phyloP scores from a whole-genome alignment of 2,329 filamentous ascomycete species.

The Aureobasidium mangrovei region DNA sequence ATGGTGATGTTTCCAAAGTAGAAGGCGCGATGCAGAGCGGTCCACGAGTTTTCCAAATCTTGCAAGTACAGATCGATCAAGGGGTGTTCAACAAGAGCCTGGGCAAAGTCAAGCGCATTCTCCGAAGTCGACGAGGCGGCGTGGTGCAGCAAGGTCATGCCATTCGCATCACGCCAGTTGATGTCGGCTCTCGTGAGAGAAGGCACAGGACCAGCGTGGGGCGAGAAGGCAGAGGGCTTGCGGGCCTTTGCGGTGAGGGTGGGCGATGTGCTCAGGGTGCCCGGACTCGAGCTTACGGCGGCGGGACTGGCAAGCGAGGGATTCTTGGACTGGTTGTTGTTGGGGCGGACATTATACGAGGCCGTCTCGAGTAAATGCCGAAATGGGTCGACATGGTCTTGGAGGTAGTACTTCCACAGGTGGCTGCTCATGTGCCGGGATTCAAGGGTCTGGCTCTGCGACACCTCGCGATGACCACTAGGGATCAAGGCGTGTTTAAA shows the following conservation, averaged over 20 bases:
- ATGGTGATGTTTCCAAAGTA: slow-evolving; percentile 85
- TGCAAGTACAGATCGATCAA: slow-evolving; percentile 77
- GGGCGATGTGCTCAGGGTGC: slow-evolving; percentile 39
- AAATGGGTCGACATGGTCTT: slow-evolving; percentile 96
- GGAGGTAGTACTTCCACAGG: slow-evolving; percentile 93
- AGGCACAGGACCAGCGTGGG: slow-evolving; percentile 32
- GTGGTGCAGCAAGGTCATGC: slow-evolving; percentile 76
- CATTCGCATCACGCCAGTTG: slow-evolving; percentile 74
- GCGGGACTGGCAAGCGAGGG: slow-evolving; percentile 20
- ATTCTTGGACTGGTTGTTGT: not conserved
- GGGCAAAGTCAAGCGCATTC: slow-evolving; percentile 64
- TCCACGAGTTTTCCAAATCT: slow-evolving; percentile 92
- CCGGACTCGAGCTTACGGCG: slow-evolving; percentile 35
- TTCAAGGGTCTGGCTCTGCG: slow-evolving; percentile 43
- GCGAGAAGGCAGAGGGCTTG: slow-evolving; percentile 25
- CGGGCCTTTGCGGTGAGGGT: slow-evolving; percentile 28
- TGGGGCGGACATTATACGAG: slow-evolving; percentile 44
- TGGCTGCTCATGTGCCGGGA: slow-evolving; percentile 76
- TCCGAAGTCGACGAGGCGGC: slow-evolving; percentile 66
- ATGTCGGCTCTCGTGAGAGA: slow-evolving; percentile 57
- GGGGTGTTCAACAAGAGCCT: slow-evolving; percentile 71
- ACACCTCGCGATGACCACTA: slow-evolving; percentile 81
- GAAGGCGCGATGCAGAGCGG: slow-evolving; percentile 79
- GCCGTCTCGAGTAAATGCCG: slow-evolving; percentile 74
- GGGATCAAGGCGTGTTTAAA: slow-evolving; percentile 90